phyloP scores from a whole-genome alignment of 225 moss, liverwort and hornwort species.

The Asterella californica region DNA sequence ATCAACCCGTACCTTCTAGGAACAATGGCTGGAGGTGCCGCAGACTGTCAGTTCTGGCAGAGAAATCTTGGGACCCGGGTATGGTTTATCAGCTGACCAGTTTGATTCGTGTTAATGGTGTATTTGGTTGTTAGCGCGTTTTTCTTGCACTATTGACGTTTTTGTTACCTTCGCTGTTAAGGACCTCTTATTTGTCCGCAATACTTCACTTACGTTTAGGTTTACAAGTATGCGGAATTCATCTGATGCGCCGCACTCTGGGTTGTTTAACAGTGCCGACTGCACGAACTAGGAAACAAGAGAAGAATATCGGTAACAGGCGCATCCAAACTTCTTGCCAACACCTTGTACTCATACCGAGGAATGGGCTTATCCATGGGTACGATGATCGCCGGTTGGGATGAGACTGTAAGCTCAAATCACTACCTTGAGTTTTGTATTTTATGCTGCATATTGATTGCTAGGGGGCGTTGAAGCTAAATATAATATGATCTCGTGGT shows the following conservation, averaged over 20 bases:
- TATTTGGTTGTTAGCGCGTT: background rate
- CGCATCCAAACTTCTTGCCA: slow-evolving; percentile 81
- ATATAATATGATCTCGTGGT: slow-evolving; percentile 1
- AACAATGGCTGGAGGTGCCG: slow-evolving; percentile 89
- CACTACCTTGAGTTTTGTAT: background rate
- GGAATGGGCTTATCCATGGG: slow-evolving; percentile 98
- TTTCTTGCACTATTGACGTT: background rate
- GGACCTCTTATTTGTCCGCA: too few relatives aligned
- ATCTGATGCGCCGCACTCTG: background rate
- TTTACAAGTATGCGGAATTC: background rate
- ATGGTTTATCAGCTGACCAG: background rate
- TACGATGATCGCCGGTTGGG: slow-evolving; percentile 96
- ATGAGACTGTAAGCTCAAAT: slow-evolving; percentile 61
- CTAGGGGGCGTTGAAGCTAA: background rate
- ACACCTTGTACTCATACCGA: slow-evolving; percentile 81
- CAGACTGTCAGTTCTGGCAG: slow-evolving; percentile 95
- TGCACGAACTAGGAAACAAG: slow-evolving; percentile 85
- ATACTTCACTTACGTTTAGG: background rate
- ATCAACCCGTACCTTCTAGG: slow-evolving; percentile 85
- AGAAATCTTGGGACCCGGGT: slow-evolving; percentile 80
- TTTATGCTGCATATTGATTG: background rate
- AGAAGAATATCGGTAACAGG: slow-evolving; percentile 84
- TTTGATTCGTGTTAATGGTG: background rate
- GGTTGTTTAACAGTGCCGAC: slow-evolving; percentile 57
- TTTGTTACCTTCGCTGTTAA: too few relatives aligned